Evolutionary conservation across 2,329 filamentous ascomycete species (phyloP), one percentile per base, ranked within the genome.

Genomic region (Xylariaceae sp.): DNA sequence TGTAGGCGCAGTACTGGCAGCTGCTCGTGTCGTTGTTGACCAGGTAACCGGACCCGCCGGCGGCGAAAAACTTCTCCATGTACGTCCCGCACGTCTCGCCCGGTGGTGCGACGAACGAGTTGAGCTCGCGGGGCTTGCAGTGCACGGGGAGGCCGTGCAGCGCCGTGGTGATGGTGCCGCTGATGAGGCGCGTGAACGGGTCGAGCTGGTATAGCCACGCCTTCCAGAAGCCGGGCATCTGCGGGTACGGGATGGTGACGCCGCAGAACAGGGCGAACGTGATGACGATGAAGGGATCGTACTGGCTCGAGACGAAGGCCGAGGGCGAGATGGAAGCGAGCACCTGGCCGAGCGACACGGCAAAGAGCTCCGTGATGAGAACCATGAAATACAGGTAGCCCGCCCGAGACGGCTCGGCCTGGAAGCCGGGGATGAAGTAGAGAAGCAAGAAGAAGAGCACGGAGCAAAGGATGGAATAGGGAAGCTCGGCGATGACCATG

Each of bases 311-410:
- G 52, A 94, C 85, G 63, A 88, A 88, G 2, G 85, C 78, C 16
- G 76, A 81, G 0, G 88, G 86, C 0, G 87, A 92, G 40, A 90
- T 64, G 0, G 88, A 81, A 0, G 85, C 81, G 4, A 94, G 72
- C 40, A 76, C 77, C 57, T 90, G 88, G 3, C 75, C 88, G 2
- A 94, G 68, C 0, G 85, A 88, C 27, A 94, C 83, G 7, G 84
- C 80, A 65, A 95, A 94, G 34, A 94, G 60, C 59, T 94, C 88
- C 0, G 85, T 90, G 52, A 90, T 73, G 38, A 94, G 71, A 3
- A 94, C 65, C 66, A 94, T 87, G 57, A 94, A 69, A 72, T 94
- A 94, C 59, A 90, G 85, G 62, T 89, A 92, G 0, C 88, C 88
- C 0, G 88, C 85, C 4, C 85, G 76, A 2, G 69, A 73, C 1